phyloP scores from a whole-genome alignment of 2,329 filamentous ascomycete species.

The Epichloe glyceriae region DNA sequence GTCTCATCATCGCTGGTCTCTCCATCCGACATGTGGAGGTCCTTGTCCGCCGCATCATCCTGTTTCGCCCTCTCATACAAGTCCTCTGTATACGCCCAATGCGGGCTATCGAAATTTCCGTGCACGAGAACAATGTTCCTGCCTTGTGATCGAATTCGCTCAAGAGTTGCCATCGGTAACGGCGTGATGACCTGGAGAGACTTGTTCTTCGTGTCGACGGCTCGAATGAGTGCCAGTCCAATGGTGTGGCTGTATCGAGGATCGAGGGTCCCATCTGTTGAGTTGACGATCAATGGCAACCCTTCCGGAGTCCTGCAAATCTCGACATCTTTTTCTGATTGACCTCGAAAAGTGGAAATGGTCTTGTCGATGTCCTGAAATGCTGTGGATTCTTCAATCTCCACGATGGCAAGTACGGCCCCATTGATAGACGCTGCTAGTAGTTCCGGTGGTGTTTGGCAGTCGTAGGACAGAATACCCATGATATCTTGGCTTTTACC shows the following conservation, averaged over 20 bases:
- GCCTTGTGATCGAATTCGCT: constrained; percentile 26
- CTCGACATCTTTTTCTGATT: not conserved
- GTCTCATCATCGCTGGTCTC: constrained; percentile 21
- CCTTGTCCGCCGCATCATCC: constrained; percentile 17
- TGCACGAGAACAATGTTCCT: constrained; percentile 49
- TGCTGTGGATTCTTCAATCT: constrained; percentile 40
- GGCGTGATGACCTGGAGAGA: constrained; percentile 56
- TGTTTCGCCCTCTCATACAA: constrained; percentile 28
- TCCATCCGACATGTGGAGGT: constrained; percentile 21
- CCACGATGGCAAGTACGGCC: constrained; percentile 53
- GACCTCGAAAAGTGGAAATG: not conserved
- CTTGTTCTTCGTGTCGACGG: constrained; percentile 43
- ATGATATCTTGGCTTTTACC: constrained; percentile 38
- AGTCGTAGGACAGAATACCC: constrained; percentile 57
- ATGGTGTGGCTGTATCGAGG: constrained; percentile 46
- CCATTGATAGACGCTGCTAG: constrained; percentile 57
- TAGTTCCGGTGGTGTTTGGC: constrained; percentile 44
- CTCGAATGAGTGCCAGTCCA: constrained; percentile 56
- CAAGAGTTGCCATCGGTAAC: constrained; percentile 27
- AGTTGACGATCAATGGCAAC: constrained; percentile 49
- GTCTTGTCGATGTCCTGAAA: constrained; percentile 24
- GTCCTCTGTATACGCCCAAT: constrained; percentile 58
- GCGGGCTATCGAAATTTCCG: constrained; percentile 55
- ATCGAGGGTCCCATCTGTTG: constrained; percentile 40
- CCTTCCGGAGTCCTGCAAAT: constrained; percentile 28